A percentile compares a stretch with the other conserved stretches of the same genome.
Conservation (phyloP, 2,329 filamentous ascomycete genomes). For the Plectosphaerella cucumerina region DNA sequence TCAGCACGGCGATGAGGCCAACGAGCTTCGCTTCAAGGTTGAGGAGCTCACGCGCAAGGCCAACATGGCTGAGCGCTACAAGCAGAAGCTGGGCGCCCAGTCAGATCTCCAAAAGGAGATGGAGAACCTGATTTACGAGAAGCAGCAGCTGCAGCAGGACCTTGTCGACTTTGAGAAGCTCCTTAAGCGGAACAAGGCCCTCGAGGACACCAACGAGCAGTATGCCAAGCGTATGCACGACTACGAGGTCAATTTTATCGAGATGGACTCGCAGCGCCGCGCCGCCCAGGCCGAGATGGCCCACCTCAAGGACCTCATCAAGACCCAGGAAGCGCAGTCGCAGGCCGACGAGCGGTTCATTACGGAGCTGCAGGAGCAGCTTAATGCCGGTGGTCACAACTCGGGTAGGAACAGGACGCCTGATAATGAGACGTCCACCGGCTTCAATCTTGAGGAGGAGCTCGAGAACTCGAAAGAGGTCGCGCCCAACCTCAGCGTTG, state of each 20-base stretch:
- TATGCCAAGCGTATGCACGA: conserved; percentile 24
- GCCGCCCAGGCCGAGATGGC: conserved; percentile 42
- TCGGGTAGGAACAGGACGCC: conserved; percentile 5
- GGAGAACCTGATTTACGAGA: conserved; percentile 49
- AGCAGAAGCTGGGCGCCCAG: conserved; percentile 57
- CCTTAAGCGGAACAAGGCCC: conserved; percentile 28
- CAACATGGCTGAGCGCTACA: conserved; percentile 58
- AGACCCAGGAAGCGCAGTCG: conserved; percentile 36
- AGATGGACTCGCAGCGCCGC: conserved; percentile 35
- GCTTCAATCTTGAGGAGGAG: conserved; percentile 55
- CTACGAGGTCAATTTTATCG: conserved; percentile 31
- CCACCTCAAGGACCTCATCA: conserved; percentile 32
- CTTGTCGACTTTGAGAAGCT: conserved; percentile 28
- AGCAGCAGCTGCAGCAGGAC: conserved; percentile 48
- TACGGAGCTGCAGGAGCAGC: conserved; percentile 56
- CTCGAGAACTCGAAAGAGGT: conserved; percentile 45
- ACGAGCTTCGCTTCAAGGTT: conserved; percentile 54
- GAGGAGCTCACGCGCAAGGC: conserved; percentile 58
- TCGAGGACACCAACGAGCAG: conserved; percentile 27
- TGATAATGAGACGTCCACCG: conserved; percentile 18
- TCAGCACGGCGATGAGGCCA: conserved; percentile 53
- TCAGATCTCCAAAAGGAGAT: conserved; percentile 53
- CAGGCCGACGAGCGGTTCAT: conserved; percentile 50
- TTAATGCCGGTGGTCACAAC: conserved; percentile 31
- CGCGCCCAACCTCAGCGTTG: conserved; percentile 39